These are phyloP conservation scores for Hymenoscyphus linearis DNA, from an alignment of 2,329 filamentous ascomycete species.

Conservation along the genomic window DNA sequence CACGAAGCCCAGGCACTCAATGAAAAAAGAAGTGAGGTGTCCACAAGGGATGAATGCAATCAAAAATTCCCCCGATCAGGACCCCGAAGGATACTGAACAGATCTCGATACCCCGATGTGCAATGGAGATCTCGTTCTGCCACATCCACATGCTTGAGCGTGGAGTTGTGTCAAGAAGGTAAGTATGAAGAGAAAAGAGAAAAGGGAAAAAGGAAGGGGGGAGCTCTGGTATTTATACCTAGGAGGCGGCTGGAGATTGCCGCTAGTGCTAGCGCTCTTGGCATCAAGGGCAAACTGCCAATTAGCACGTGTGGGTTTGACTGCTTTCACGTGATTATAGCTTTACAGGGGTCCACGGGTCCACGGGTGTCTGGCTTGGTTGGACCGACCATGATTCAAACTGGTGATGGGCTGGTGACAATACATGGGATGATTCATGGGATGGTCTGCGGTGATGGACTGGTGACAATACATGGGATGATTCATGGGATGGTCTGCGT, in stretches of 20 bases:
- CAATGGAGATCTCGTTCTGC: constrained; percentile 44
- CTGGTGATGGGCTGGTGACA: too few relatives aligned
- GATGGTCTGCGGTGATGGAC: too few relatives aligned
- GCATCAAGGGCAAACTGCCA: neutral
- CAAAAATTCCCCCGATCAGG: constrained; percentile 45
- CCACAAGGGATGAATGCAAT: constrained; percentile 31
- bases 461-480: too few relatives aligned
- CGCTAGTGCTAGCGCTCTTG: neutral
- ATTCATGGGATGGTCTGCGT: too few relatives aligned
- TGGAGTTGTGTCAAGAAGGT: constrained; percentile 34
- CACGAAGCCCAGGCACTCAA: constrained; percentile 33
- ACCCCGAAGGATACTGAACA: constrained; percentile 36
- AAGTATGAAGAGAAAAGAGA: constrained; percentile 32
- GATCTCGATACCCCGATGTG: constrained; percentile 43
- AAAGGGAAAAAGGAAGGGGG: neutral
- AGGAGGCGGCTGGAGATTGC: neutral
- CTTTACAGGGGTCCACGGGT: too few relatives aligned
- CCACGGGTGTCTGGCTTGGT: too few relatives aligned
- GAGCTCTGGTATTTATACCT: neutral
- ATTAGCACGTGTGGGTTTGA: neutral
- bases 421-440: too few relatives aligned
- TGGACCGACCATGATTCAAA: too few relatives aligned
- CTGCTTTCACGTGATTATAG: neutral
- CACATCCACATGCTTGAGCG: constrained; percentile 31
- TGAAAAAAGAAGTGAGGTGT: constrained; percentile 32